Percentiles rank a stretch among this genome's conserved stretches.
Evolutionary conservation across 106 monocot genomes (phyloP).

Genomic region (Apostasia shenzhenica): DNA sequence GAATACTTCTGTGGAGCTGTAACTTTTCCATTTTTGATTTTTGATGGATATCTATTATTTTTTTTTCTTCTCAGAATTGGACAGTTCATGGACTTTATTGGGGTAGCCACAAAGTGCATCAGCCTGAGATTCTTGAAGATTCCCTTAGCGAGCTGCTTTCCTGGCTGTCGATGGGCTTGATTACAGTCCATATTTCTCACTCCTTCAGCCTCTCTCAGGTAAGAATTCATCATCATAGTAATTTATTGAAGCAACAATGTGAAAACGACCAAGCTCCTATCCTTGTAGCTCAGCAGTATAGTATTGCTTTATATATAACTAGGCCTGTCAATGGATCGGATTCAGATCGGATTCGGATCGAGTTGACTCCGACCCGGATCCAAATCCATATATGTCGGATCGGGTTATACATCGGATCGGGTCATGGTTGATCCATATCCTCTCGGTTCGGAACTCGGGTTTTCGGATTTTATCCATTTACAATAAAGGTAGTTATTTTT

Average conservation of each 20-base stretch:
- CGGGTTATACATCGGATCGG: neutral
- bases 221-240: conserved; percentile 4
- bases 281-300: neutral
- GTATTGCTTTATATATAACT: neutral
- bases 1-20: neutral
- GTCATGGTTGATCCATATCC: too few relatives aligned
- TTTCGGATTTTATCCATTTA: too few relatives aligned
- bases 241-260: neutral
- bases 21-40: neutral
- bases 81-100: conserved; percentile 92
- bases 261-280: neutral
- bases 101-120: conserved; percentile 79
- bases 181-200: conserved; percentile 75
- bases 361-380: too few relatives aligned
- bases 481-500: too few relatives aligned
- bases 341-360: too few relatives aligned
- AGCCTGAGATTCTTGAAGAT: conserved; percentile 61
- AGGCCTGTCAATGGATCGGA: too few relatives aligned
- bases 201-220: conserved; percentile 72
- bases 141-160: conserved; percentile 81
- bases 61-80: conserved; percentile 59
- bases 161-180: conserved; percentile 81
- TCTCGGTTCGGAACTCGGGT: too few relatives aligned
- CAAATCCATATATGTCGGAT: too few relatives aligned
- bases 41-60: neutral